Evolutionary conservation across 73 alveolate species (phyloP).

Genomic region (Durusdinium trenchii): DNA sequence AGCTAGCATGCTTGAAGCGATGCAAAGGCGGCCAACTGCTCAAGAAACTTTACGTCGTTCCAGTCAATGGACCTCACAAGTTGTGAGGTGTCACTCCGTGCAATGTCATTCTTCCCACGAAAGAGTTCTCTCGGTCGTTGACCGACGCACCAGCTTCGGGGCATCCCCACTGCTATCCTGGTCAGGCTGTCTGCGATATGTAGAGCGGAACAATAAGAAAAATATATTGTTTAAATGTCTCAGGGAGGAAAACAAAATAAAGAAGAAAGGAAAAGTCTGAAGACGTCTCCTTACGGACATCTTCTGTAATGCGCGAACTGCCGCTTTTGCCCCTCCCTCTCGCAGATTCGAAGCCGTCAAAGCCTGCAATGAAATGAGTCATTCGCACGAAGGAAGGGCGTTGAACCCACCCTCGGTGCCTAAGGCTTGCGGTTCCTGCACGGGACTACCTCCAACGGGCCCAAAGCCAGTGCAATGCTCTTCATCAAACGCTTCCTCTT

Average conservation of each 20-base stretch:
- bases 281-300: constrained; percentile 20
- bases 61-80: constrained; percentile 63
- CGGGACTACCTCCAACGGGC: constrained; percentile 3
- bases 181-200: not conserved
- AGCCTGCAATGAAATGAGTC: not conserved
- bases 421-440: constrained; percentile 49
- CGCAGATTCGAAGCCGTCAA: constrained; percentile 60
- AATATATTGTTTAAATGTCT: too few relatives aligned
- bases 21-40: constrained; percentile 43
- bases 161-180: constrained; percentile 76
- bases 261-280: not conserved
- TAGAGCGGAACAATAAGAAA: too few relatives aligned
- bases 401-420: not conserved
- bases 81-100: not conserved
- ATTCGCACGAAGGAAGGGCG: not conserved
- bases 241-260: too few relatives aligned
- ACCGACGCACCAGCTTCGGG: constrained; percentile 62
- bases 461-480: not conserved
- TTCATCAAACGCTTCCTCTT: not conserved
- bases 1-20: not conserved
- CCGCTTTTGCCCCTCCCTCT: not conserved
- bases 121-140: not conserved
- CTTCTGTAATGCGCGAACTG: constrained; percentile 63
- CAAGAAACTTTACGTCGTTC: constrained; percentile 43
- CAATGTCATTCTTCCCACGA: not conserved